Conservation (phyloP, 23 red algal genomes). For the Cyanidiococcus yangmingshanensis region DNA sequence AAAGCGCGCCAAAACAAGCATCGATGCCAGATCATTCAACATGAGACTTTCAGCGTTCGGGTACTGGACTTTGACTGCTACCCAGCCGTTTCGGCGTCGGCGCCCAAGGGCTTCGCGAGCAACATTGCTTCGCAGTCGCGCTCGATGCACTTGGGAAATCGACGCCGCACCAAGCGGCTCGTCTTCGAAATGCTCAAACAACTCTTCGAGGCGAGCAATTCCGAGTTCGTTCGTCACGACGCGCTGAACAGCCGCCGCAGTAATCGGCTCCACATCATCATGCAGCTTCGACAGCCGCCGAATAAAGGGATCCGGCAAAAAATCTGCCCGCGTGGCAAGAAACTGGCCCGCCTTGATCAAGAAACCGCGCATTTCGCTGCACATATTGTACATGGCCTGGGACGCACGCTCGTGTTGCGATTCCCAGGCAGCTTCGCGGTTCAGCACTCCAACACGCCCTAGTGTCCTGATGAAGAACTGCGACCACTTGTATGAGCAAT, state of each 20-base stretch:
- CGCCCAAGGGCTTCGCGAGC: background rate
- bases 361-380: slow-evolving; percentile 28
- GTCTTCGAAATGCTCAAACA: slow-evolving; percentile 40
- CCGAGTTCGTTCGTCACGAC: slow-evolving; percentile 33
- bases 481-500: slow-evolving; percentile 9
- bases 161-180: slow-evolving; percentile 53
- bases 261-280: slow-evolving; percentile 14
- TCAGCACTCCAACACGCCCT: background rate
- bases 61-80: slow-evolving; percentile 66
- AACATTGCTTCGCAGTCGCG: slow-evolving; percentile 16
- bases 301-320: slow-evolving; percentile 20
- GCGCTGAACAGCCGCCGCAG: background rate
- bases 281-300: slow-evolving; percentile 16
- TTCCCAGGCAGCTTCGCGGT: slow-evolving; percentile 3
- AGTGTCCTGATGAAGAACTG: background rate
- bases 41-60: slow-evolving; percentile 48
- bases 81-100: background rate
- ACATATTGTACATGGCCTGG: slow-evolving; percentile 27
- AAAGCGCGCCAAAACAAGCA: slow-evolving; percentile 40
- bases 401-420: slow-evolving; percentile 17
- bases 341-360: slow-evolving; percentile 37
- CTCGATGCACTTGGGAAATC: slow-evolving; percentile 67
- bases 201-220: slow-evolving; percentile 9
- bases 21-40: slow-evolving; percentile 53
- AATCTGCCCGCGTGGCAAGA: slow-evolving; percentile 28